Conservation (phyloP, 179 eudicot genomes). For the Beta macrorhiza region DNA sequence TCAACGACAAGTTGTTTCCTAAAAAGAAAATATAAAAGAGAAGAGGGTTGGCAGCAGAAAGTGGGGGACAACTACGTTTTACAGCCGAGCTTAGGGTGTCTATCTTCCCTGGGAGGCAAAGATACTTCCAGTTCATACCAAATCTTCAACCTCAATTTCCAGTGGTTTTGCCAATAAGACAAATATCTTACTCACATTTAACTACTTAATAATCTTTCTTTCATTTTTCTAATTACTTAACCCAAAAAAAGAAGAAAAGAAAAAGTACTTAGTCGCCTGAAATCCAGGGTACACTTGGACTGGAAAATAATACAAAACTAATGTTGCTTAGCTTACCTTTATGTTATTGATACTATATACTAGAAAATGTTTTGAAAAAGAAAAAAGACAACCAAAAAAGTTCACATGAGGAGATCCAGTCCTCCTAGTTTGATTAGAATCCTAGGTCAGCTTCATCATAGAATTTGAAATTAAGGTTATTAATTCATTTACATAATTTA, state of each 20-base stretch:
- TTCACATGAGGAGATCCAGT: slow-evolving; percentile 3
- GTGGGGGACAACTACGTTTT: slow-evolving; percentile 26
- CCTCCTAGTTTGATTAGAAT: not conserved
- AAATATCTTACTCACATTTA: not conserved
- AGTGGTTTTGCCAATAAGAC: not conserved
- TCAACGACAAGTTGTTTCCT: not conserved
- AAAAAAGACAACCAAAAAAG: too few relatives aligned
- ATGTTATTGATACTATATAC: not conserved
- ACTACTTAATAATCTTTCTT: not conserved
- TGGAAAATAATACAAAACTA: not conserved
- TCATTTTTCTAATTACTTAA: not conserved
- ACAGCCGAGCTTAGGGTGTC: slow-evolving; percentile 28
- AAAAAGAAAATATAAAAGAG: not conserved
- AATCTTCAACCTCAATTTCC: not conserved
- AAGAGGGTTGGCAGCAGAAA: not conserved
- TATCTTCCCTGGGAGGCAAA: slow-evolving; percentile 1
- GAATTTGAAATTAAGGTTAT: not conserved
- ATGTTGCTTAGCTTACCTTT: not conserved
- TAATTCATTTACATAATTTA: not conserved
- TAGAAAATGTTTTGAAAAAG: too few relatives aligned
- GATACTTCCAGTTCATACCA: slow-evolving; percentile 18
- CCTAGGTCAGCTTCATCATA: not conserved
- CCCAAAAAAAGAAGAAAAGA: not conserved
- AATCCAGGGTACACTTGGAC: slow-evolving; percentile 14
- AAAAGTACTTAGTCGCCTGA: not conserved